Evolutionary conservation across 768 basidiomycete genomes (phyloP).

Genomic region (Brasilioporus rufonigricans): DNA sequence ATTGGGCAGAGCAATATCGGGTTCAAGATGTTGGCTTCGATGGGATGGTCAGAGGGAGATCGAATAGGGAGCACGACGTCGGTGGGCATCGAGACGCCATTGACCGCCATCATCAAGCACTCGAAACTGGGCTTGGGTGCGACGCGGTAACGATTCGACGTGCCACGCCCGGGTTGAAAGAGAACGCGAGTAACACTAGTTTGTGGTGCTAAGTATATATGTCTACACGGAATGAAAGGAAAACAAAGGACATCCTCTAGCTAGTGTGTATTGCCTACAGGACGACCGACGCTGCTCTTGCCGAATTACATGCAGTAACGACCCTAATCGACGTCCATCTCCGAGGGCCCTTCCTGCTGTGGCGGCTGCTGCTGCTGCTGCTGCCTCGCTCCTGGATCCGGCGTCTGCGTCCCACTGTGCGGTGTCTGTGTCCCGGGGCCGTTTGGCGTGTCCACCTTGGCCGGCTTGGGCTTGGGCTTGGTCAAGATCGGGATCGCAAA

Average conservation of each 20-base stretch:
- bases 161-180: background rate
- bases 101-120: constrained; percentile 83
- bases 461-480: constrained; percentile 87
- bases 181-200: constrained; percentile 4
- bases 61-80: constrained; percentile 60
- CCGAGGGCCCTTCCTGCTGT: constrained; percentile 46
- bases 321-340: constrained; percentile 83
- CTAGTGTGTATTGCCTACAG: background rate
- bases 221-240: constrained; percentile 11
- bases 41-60: constrained; percentile 90
- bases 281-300: background rate
- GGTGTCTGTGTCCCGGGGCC: constrained; percentile 63
- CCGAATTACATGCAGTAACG: too few relatives aligned
- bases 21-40: constrained; percentile 79
- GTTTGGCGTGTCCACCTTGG: constrained; percentile 47
- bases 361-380: constrained; percentile 24
- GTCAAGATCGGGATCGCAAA: constrained; percentile 88
- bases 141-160: constrained; percentile 16
- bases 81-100: constrained; percentile 68
- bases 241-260: background rate
- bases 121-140: constrained; percentile 87
- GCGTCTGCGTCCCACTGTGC: constrained; percentile 59
- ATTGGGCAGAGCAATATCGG: constrained; percentile 80
- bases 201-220: constrained; percentile 16
- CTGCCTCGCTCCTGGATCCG: constrained; percentile 43